These are phyloP conservation scores for Penstemon eatonii DNA, from an alignment of 257 asterid species.

Conservation along the genomic window DNA sequence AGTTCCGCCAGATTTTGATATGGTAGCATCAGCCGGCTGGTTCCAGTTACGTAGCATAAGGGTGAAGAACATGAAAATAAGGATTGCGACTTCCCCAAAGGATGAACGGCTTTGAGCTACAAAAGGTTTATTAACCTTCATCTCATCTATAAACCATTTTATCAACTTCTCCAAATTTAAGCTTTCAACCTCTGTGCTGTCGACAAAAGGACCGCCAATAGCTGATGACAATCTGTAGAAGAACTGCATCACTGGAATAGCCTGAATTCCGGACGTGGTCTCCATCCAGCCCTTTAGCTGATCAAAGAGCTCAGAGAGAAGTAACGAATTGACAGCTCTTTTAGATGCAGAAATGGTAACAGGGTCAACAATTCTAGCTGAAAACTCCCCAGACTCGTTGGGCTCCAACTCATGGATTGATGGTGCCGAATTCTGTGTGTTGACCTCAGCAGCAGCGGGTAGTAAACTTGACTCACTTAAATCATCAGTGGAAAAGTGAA, in stretches of 20 bases:
- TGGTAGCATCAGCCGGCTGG: conserved; percentile 87
- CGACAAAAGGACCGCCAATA: conserved; percentile 89
- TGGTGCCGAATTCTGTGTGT: conserved; percentile 54
- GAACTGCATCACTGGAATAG: conserved; percentile 96
- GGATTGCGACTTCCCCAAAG: conserved; percentile 85
- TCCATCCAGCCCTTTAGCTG: conserved; percentile 97
- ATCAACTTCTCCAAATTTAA: conserved; percentile 82
- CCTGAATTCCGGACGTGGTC: conserved; percentile 79
- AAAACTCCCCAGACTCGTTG: conserved; percentile 71
- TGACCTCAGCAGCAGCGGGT: conserved; percentile 63
- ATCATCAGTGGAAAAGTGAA: conserved; percentile 79
- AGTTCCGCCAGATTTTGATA: conserved; percentile 57
- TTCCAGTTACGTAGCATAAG: conserved; percentile 99
- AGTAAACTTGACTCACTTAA: conserved; percentile 60
- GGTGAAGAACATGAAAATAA: conserved; percentile 90
- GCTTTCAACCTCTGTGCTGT: conserved; percentile 63
- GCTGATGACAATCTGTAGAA: conserved; percentile 93
- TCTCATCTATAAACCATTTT: conserved; percentile 88
- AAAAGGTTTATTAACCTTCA: conserved; percentile 64
- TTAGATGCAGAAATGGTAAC: conserved; percentile 94
- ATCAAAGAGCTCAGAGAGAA: conserved; percentile 93
- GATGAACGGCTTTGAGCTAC: conserved; percentile 70
- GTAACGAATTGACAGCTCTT: conserved; percentile 88
- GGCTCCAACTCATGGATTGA: conserved; percentile 81
- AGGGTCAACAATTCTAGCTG: conserved; percentile 74